Evolutionary conservation across 148 eudicot genomes (phyloP).

Genomic region (Tetragonia tetragonoides): DNA sequence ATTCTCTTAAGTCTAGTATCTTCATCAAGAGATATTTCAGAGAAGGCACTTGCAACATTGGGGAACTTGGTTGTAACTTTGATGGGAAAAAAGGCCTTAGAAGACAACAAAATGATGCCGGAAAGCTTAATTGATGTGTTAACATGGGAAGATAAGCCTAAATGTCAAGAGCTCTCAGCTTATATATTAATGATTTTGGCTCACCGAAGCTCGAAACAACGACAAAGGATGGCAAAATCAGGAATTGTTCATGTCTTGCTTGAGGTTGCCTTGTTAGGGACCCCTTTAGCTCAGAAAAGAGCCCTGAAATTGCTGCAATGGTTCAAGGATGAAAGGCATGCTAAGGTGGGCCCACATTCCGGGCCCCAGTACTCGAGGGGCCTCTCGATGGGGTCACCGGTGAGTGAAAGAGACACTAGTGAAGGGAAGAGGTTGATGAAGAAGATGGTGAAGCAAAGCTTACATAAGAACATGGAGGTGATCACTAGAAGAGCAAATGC

Average conservation of each 20-base stretch:
- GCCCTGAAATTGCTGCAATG: slow-evolving; percentile 76
- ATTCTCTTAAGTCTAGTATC: slow-evolving; percentile 36
- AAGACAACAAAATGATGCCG: slow-evolving; percentile 49
- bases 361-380: slow-evolving; percentile 63
- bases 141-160: slow-evolving; percentile 73
- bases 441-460: slow-evolving; percentile 76
- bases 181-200: slow-evolving; percentile 82
- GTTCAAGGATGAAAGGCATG: slow-evolving; percentile 69
- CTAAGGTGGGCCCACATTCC: slow-evolving; percentile 63
- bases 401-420: slow-evolving; percentile 34
- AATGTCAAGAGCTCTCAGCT: slow-evolving; percentile 63
- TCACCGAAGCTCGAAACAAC: slow-evolving; percentile 58
- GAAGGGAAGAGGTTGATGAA: slow-evolving; percentile 75
- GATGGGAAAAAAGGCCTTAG: slow-evolving; percentile 63
- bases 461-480: slow-evolving; percentile 75
- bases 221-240: slow-evolving; percentile 59
- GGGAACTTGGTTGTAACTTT: slow-evolving; percentile 72
- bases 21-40: slow-evolving; percentile 47
- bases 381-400: slow-evolving; percentile 40
- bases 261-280: slow-evolving; percentile 75
- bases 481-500: slow-evolving; percentile 71
- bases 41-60: slow-evolving; percentile 66
- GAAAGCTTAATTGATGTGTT: slow-evolving; percentile 64
- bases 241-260: slow-evolving; percentile 73
- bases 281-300: slow-evolving; percentile 75